Evolutionary conservation across 169 alveolate genomes (phyloP).

Genomic region (Plasmodium gonderi): DNA sequence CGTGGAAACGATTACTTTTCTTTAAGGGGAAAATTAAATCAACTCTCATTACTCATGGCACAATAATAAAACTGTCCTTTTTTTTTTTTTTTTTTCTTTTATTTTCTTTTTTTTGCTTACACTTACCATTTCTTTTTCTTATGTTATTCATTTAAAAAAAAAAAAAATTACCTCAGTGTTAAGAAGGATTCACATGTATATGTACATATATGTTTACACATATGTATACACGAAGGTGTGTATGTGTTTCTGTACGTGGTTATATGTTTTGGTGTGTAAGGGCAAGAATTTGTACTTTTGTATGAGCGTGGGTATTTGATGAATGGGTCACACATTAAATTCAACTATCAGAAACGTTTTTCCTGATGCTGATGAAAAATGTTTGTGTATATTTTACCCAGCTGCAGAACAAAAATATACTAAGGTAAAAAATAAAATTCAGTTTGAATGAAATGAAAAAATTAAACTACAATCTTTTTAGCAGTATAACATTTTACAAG

Average conservation of each 20-base stretch:
- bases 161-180: slow-evolving; percentile 4
- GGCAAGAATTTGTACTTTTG: not conserved
- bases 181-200: not conserved
- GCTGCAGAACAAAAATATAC: slow-evolving; percentile 58
- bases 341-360: not conserved
- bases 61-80: not conserved
- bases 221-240: not conserved
- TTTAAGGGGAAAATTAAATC: not conserved
- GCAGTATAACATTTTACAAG: not conserved
- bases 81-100: not conserved
- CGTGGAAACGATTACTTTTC: not conserved
- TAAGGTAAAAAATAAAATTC: slow-evolving; percentile 3
- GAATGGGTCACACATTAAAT: not conserved
- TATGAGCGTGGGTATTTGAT: not conserved
- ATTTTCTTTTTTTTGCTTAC: not conserved
- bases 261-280: slow-evolving; percentile 1
- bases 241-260: not conserved
- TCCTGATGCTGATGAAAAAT: not conserved
- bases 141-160: slow-evolving; percentile 58
- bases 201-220: not conserved
- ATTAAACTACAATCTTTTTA: slow-evolving; percentile 5
- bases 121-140: slow-evolving; percentile 65
- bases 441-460: slow-evolving; percentile 16
- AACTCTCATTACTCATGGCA: not conserved
- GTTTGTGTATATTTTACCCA: slow-evolving; percentile 2